Base-by-base conservation (phyloP, 2,329 filamentous ascomycete species). In the Myotisia sp. region DNA sequence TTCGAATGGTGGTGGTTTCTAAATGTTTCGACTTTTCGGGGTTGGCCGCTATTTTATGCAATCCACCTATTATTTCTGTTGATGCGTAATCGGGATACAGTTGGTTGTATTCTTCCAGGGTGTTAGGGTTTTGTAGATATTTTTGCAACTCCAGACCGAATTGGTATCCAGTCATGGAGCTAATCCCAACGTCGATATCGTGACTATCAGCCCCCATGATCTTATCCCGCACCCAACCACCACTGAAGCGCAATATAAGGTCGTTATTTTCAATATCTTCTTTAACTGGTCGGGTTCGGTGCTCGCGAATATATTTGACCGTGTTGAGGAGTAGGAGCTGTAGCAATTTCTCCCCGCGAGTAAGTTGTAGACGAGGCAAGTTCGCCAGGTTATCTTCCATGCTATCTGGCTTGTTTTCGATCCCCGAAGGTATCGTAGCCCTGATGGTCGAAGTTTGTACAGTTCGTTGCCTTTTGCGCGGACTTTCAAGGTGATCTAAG, bases 21-120 rank as follows among this genome's bases (percentile, higher is more conserved):
- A 95, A 70, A 52, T 95, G 83, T 60, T 95, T 95, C 13, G 85
- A 93, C 60, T 93, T 94, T 49, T 94, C 85, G 1, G 86, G 87
- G 53, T 95, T 95, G 37, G 79, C 79, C 34, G 79, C 78, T 45
- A 94, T 87, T 55, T 84, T 92, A 65, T 94, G 79, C 20, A 94
- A 66, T 42, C 73, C 78, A 32, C 79, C 77, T 34, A 90, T 65
- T 43, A 75, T 65, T 9, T 59, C 50, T 6, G 53, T 47, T 6
- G 62, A 49, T 24, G 63, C 62, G 40, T 65, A 53, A 19, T 60
- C 55, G 3, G 37, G 54, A 48, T 46, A 71, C 50, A 33, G 65
- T 49, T 29, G 57, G 46, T 40, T 67, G 60, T 50, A 64, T 39
- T 60, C 60, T 4, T 55, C 46, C 10, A 60, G 47, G 16, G 58